These are phyloP conservation scores for Pleurotus tuber-regium DNA, from an alignment of 768 basidiomycete species.

Conservation along the genomic window DNA sequence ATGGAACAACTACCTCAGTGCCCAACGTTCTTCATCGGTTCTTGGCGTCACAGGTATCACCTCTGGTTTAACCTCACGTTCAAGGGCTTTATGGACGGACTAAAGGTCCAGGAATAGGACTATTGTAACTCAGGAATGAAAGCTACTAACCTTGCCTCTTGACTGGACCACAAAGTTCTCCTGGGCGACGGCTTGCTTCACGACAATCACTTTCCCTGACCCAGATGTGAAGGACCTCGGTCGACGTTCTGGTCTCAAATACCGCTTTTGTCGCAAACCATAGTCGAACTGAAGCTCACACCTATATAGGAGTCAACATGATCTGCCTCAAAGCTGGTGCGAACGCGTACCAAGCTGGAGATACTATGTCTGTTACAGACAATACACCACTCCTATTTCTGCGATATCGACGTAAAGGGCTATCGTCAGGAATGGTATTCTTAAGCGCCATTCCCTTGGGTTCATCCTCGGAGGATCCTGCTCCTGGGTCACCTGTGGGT, in stretches of 20 bases:
- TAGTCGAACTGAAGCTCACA: constrained; percentile 83
- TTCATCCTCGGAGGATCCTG: constrained; percentile 6
- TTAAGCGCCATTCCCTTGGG: too few species aligned
- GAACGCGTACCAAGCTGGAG: constrained; percentile 56
- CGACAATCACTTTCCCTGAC: constrained; percentile 58
- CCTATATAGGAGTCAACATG: constrained; percentile 37
- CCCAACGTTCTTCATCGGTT: constrained; percentile 76
- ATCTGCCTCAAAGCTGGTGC: neutral
- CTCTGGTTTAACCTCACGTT: constrained; percentile 65
- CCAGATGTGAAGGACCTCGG: constrained; percentile 56
- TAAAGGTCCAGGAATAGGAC: too few species aligned
- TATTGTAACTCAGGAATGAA: too few species aligned
- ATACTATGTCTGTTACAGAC: constrained; percentile 62
- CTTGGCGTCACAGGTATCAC: constrained; percentile 48
- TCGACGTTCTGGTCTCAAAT: constrained; percentile 44
- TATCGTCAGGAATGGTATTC: constrained; percentile 11
- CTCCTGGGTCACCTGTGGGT: neutral
- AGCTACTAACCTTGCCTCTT: constrained; percentile 54
- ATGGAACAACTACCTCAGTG: constrained; percentile 50
- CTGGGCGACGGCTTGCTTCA: constrained; percentile 47
- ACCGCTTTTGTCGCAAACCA: constrained; percentile 58
- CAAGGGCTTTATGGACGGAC: constrained; percentile 76
- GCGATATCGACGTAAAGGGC: constrained; percentile 46
- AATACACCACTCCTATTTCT: constrained; percentile 40
- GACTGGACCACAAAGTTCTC: constrained; percentile 47